Evolutionary conservation across 2,329 filamentous ascomycete species (phyloP).

Genomic region (Penicillium decumbens): DNA sequence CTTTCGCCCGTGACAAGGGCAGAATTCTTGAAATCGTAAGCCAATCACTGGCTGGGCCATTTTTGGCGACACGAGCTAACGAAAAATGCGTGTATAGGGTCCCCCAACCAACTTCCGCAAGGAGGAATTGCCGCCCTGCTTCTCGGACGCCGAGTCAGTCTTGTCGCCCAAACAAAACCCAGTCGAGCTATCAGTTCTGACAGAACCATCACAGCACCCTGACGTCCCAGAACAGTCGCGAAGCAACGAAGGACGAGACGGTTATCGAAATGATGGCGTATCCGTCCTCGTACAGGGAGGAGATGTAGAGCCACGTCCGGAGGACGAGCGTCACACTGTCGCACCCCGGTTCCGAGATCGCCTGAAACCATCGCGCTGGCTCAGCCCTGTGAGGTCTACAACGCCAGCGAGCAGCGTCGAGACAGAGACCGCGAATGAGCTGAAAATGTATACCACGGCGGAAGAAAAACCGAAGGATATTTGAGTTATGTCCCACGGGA

Average conservation of each 20-base stretch:
- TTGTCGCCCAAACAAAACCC: slow-evolving; percentile 15
- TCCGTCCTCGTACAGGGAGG: slow-evolving; percentile 28
- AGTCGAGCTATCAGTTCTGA: slow-evolving; percentile 25
- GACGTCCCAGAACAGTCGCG: slow-evolving; percentile 31
- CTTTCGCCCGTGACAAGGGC: slow-evolving; percentile 29
- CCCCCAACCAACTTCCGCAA: slow-evolving; percentile 43
- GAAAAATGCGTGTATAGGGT: slow-evolving; percentile 29
- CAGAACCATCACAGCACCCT: slow-evolving; percentile 29
- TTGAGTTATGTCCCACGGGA: not conserved
- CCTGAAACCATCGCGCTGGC: slow-evolving; percentile 16
- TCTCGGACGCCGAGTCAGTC: slow-evolving; percentile 39
- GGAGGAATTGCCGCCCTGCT: slow-evolving; percentile 38
- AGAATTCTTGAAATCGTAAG: slow-evolving; percentile 37
- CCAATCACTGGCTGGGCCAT: not conserved
- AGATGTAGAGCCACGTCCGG: slow-evolving; percentile 28
- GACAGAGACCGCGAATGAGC: not conserved
- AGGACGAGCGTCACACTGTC: slow-evolving; percentile 27
- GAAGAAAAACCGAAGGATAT: not conserved
- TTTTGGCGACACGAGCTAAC: slow-evolving; percentile 5
- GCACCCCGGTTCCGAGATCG: slow-evolving; percentile 18
- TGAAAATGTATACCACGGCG: slow-evolving; percentile 2
- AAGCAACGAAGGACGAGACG: slow-evolving; percentile 26
- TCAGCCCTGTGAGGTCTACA: slow-evolving; percentile 1
- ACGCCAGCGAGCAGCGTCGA: slow-evolving; percentile 3
- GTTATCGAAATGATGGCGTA: slow-evolving; percentile 24